Evolutionary conservation across 805 yeast genomes (phyloP).

Genomic region (Metschnikowia matae): DNA sequence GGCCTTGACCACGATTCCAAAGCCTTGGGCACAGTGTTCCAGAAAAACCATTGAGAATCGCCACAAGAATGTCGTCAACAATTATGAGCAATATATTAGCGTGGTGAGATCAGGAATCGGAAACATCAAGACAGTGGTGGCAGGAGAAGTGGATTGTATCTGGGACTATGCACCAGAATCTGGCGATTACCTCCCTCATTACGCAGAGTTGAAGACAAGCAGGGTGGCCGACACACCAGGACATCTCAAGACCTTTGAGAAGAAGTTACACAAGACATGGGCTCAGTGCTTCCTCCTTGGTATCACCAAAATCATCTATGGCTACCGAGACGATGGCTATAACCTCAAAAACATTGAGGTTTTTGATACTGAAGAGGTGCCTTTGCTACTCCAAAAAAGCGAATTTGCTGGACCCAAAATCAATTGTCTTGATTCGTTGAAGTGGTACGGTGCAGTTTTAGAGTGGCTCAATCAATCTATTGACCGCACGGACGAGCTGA

Average conservation of each 20-base stretch:
- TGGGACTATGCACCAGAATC: conserved; percentile 67
- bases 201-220: conserved; percentile 80
- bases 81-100: conserved; percentile 71
- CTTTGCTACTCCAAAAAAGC: conserved; percentile 56
- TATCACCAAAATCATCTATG: conserved; percentile 73
- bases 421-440: conserved; percentile 73
- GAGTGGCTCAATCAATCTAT: conserved; percentile 63
- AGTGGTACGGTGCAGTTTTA: conserved; percentile 80
- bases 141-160: conserved; percentile 91
- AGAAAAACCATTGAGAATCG: conserved; percentile 69
- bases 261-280: conserved; percentile 79
- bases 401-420: conserved; percentile 44
- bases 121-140: conserved; percentile 58
- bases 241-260: conserved; percentile 65
- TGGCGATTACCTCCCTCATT: conserved; percentile 59
- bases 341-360: conserved; percentile 68
- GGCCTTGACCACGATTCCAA: conserved; percentile 63
- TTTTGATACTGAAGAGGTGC: conserved; percentile 73
- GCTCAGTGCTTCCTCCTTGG: conserved; percentile 91
- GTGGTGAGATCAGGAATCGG: conserved; percentile 89
- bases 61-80: conserved; percentile 54
- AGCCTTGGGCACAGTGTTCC: conserved; percentile 69
- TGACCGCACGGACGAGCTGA: conserved; percentile 49
- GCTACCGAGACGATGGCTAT: conserved; percentile 75
- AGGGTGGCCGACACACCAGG: conserved; percentile 50